These are phyloP conservation scores for Rhodomyrtus psidioides DNA, from an alignment of 441 rosid species.

Conservation along the genomic window DNA sequence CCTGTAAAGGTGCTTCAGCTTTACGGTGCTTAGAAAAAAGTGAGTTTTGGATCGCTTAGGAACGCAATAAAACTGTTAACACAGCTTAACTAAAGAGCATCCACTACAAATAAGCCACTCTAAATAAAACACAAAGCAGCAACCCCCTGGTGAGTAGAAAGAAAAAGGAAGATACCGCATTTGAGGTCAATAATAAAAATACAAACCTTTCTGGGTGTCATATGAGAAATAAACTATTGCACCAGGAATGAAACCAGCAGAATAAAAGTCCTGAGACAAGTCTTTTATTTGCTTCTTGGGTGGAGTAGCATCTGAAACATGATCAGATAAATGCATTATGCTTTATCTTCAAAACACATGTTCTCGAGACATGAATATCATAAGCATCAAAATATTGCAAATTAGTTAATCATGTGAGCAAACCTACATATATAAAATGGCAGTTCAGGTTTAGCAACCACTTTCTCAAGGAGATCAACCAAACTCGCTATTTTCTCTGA, in stretches of 20 bases:
- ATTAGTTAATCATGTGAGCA: neutral
- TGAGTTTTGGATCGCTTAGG: neutral
- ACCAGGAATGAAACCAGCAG: constrained; percentile 88
- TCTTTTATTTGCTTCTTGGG: constrained; percentile 82
- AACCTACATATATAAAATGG: constrained; percentile 76
- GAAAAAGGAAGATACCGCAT: neutral
- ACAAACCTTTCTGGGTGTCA: constrained; percentile 60
- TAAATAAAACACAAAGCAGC: neutral
- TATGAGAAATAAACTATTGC: constrained; percentile 84
- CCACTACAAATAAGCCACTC: neutral
- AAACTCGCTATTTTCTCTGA: constrained; percentile 71
- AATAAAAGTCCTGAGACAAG: constrained; percentile 61
- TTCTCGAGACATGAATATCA: neutral
- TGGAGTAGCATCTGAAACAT: constrained; percentile 70
- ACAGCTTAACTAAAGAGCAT: neutral
- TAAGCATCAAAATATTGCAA: neutral
- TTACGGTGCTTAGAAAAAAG: neutral
- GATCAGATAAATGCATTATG: neutral
- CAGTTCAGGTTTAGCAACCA: constrained; percentile 47
- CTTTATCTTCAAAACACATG: neutral
- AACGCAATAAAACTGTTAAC: neutral
- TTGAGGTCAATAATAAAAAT: neutral
- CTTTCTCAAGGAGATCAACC: constrained; percentile 60
- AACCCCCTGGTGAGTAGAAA: neutral
- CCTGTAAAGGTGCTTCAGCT: neutral